Base-by-base conservation (phyloP, 192 early-diverging fungal species). In the Mortierella claussenii region DNA sequence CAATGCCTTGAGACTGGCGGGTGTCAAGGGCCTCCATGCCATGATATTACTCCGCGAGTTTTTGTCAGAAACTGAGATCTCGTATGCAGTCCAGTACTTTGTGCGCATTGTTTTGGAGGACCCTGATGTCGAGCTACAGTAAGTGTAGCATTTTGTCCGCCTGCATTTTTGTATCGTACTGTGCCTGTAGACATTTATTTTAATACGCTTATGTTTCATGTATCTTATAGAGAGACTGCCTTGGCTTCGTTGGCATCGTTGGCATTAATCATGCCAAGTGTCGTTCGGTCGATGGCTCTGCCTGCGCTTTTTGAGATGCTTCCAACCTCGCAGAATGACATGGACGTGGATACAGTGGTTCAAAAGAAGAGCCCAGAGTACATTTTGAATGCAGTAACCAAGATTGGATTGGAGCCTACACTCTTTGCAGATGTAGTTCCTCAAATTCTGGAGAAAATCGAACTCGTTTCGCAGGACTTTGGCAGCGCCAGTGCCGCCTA, bases 21-120 rank as follows among this genome's bases (percentile, higher is more conserved):
- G 91, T 2, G 63, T 95, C 7, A 87, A 87, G 53, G 95, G 93
- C 11, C 82, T 97, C 27, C 79, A 87, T 36, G 80, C 85, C 8
- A 83, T 93, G 80, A 82, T 83, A 36, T 62, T 92, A 23, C 74
- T 89, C 32, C 82, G 75, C 8, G 66, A 79, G 12, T 90, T 87
- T 49, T 67, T 93, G 20, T 63, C 66, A 20, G 71, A 81, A 8
- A 85, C 90, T 49, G 92, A 93, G 68, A 78, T 86, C 18, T 84
- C 79, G 3, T 55, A 84, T 48, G 79, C 76, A 15, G 70, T 88
- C 1, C 85, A 85, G 50, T 82, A 81, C 23, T 80, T 85, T 53
- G 83, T 85, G 28, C 65, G 71, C 27, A 82, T 85, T 9, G 45
- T 88, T 11, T 57, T 86, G 12, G 60, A 83, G 24, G 85, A 86